Conservation (phyloP, 495 filamentous ascomycete genomes). For the Tuber umbilicatum region DNA sequence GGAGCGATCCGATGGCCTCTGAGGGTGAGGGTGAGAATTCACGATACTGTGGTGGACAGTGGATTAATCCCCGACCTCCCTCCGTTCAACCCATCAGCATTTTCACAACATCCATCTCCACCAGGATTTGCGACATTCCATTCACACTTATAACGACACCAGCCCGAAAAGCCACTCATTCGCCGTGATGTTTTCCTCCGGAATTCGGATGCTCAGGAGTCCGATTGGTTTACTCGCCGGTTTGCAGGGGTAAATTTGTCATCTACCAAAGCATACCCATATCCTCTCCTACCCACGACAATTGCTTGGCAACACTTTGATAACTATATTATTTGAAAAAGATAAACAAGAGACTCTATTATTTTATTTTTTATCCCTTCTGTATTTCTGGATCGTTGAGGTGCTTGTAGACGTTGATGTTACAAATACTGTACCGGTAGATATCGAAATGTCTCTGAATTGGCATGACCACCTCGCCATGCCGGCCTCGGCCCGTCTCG, state of each 20-base stretch:
- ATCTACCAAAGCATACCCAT: neutral
- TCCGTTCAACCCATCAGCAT: neutral
- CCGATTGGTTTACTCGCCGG: neutral
- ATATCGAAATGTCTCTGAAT: too few species aligned
- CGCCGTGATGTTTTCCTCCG: neutral
- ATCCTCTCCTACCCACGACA: neutral
- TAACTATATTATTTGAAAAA: neutral
- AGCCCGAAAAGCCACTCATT: neutral
- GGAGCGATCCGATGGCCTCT: too few species aligned
- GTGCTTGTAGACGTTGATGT: neutral
- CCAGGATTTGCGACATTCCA: neutral
- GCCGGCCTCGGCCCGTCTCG: too few species aligned
- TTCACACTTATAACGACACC: neutral
- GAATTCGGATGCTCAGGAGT: neutral
- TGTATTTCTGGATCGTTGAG: neutral
- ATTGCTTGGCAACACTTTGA: neutral
- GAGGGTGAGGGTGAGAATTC: conserved; percentile 3
- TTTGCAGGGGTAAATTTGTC: neutral
- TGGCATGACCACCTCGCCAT: too few species aligned
- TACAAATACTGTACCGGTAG: too few species aligned
- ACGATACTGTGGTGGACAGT: neutral
- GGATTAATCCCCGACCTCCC: neutral
- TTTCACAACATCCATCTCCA: neutral
- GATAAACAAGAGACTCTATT: neutral
- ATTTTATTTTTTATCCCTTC: neutral